phyloP scores from a whole-genome alignment of 306 rosid genomes.

The Ceratonia siliqua region DNA sequence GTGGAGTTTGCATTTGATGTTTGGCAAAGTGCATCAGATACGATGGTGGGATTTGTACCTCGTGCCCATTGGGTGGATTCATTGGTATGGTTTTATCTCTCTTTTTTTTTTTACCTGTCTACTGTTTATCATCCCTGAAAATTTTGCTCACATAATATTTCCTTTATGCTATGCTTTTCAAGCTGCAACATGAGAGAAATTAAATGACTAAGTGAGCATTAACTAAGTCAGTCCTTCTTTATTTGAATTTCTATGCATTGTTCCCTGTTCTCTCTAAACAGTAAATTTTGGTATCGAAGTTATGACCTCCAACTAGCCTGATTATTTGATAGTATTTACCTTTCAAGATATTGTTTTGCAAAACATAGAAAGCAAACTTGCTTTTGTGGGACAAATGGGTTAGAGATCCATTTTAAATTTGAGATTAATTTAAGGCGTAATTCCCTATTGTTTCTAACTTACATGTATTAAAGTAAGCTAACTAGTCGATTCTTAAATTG shows the following conservation, averaged over 20 bases:
- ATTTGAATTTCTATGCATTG: slow-evolving; percentile 1
- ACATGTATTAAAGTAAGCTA: not conserved
- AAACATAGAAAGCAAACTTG: slow-evolving; percentile 1
- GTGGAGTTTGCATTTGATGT: slow-evolving; percentile 88
- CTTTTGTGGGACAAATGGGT: not conserved
- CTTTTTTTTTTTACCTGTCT: not conserved
- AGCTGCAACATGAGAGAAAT: not conserved
- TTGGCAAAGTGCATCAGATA: slow-evolving; percentile 91
- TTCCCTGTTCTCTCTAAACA: not conserved
- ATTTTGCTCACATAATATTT: not conserved
- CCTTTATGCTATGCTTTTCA: slow-evolving; percentile 24
- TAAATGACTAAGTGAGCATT: not conserved
- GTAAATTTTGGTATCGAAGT: not conserved
- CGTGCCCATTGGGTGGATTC: slow-evolving; percentile 81
- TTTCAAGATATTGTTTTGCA: not conserved
- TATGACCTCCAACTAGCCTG: slow-evolving; percentile 6
- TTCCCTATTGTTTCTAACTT: not conserved
- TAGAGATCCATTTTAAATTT: slow-evolving; percentile 15
- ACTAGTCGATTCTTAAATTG: not conserved
- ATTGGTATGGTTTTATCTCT: slow-evolving; percentile 49
- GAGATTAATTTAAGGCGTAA: not conserved
- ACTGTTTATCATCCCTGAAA: not conserved
- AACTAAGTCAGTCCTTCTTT: not conserved
- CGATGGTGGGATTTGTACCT: slow-evolving; percentile 99
- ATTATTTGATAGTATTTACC: not conserved